Percentiles rank a stretch among this genome's conserved stretches.
Evolutionary conservation across 2,329 filamentous ascomycete genomes (phyloP).

Genomic region (Plenodomus biglobosus): DNA sequence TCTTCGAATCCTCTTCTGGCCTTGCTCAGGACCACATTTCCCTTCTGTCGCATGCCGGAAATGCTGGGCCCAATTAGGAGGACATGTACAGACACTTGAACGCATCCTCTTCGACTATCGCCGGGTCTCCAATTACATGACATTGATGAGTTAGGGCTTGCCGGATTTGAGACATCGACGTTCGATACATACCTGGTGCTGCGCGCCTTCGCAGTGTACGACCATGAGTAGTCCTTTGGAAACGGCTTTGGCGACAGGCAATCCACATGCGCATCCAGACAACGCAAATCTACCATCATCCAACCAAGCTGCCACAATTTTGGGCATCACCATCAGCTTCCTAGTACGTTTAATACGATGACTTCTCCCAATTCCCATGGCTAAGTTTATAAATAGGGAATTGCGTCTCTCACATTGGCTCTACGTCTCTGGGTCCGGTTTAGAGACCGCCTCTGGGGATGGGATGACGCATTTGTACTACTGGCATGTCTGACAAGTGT

Average conservation of each 20-base stretch:
- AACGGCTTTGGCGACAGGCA: too few relatives aligned
- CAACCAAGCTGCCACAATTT: slow-evolving; percentile 35
- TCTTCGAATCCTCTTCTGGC: neutral
- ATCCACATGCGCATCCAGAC: slow-evolving; percentile 17
- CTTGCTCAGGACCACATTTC: neutral
- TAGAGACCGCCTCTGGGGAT: slow-evolving; percentile 35
- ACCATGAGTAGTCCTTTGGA: neutral
- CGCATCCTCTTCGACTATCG: neutral
- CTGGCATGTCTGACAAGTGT: slow-evolving; percentile 28
- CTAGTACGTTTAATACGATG: slow-evolving; percentile 24
- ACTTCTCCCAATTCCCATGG: neutral
- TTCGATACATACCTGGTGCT: neutral
- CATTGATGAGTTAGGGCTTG: neutral
- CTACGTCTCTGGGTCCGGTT: slow-evolving; percentile 37
- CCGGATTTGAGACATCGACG: neutral
- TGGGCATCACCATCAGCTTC: slow-evolving; percentile 32
- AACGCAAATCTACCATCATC: slow-evolving; percentile 32
- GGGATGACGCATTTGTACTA: slow-evolving; percentile 41
- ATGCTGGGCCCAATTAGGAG: neutral
- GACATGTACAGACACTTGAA: slow-evolving; percentile 3
- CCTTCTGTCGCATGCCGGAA: neutral
- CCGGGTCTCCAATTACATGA: neutral
- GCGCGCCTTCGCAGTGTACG: neutral
- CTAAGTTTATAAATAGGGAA: slow-evolving; percentile 14
- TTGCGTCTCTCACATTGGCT: slow-evolving; percentile 29